Percentiles rank a stretch among this genome's conserved stretches.
These are phyloP conservation scores for Colletotrichum somersetense DNA, from an alignment of 2,329 filamentous ascomycete genomes.

Conservation along the genomic window DNA sequence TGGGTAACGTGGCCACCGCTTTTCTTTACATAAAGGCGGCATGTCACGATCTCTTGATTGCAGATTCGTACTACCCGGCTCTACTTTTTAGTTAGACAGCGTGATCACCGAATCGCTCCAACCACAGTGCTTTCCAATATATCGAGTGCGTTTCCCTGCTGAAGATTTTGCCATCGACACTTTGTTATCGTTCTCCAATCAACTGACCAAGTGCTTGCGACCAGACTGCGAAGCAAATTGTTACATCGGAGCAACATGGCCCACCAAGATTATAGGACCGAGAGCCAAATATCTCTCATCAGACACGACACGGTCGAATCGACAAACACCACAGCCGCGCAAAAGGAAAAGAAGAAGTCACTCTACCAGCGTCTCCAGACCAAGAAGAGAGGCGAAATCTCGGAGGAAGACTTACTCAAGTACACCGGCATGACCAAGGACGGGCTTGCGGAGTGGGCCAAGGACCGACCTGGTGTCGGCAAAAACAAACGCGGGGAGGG, in stretches of 20 bases:
- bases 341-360: slow-evolving; percentile 44
- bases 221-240: not conserved
- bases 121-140: not conserved
- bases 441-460: slow-evolving; percentile 52
- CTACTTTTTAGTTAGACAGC: too few species aligned
- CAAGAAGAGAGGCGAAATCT: slow-evolving; percentile 49
- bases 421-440: slow-evolving; percentile 55
- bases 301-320: not conserved
- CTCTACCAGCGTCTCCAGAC: slow-evolving; percentile 50
- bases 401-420: slow-evolving; percentile 55
- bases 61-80: not conserved
- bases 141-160: not conserved
- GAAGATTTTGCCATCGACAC: not conserved
- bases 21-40: not conserved
- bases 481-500: not conserved
- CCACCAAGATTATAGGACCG: not conserved
- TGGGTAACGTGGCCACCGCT: not conserved
- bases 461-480: slow-evolving; percentile 54
- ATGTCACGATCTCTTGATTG: not conserved
- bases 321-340: not conserved
- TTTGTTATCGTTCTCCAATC: not conserved
- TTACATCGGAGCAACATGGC: not conserved
- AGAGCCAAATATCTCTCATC: slow-evolving; percentile 8
- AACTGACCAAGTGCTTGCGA: not conserved
- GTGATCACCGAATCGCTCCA: not conserved